Percentiles rank a stretch among this genome's conserved stretches.
Conservation (phyloP, 495 filamentous ascomycete genomes). For the Beverwykella pulmonaria region DNA sequence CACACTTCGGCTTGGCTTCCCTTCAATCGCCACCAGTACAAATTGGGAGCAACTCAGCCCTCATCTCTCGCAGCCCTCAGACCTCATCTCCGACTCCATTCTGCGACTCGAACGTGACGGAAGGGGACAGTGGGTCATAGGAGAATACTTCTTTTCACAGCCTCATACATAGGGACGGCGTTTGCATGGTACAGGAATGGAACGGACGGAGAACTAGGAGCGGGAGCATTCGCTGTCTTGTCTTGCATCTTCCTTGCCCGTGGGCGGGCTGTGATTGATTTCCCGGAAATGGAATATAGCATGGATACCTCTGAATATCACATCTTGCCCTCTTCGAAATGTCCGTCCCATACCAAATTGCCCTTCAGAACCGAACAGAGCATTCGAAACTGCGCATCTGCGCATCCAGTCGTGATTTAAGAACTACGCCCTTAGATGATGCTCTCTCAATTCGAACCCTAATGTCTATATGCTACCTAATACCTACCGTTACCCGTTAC, state of each 20-base stretch:
- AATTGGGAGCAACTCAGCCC: too few relatives aligned
- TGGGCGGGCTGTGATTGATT: not conserved
- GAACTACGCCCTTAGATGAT: too few relatives aligned
- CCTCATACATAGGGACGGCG: not conserved
- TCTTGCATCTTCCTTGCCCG: not conserved
- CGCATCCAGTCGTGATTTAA: too few relatives aligned
- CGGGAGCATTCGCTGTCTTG: not conserved
- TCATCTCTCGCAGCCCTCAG: too few relatives aligned
- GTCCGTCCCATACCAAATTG: too few relatives aligned
- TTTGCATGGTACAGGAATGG: not conserved
- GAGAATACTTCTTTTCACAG: not conserved
- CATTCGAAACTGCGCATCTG: too few relatives aligned
- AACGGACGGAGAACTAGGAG: not conserved
- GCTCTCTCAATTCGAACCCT: too few relatives aligned
- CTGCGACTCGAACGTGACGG: not conserved
- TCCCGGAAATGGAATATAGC: not conserved
- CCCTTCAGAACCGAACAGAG: too few relatives aligned
- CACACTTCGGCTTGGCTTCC: not conserved
- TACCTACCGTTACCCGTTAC: too few relatives aligned
- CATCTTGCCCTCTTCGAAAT: too few relatives aligned
- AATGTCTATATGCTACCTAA: too few relatives aligned
- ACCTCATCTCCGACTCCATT: not conserved
- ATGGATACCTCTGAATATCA: not conserved
- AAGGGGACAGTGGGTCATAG: not conserved
- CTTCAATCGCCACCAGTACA: too few relatives aligned